Percentiles rank a stretch among this genome's conserved stretches.
These are phyloP conservation scores for Phytophthora nicotianae DNA, from an alignment of 352 stramenopile genomes.

Conservation along the genomic window DNA sequence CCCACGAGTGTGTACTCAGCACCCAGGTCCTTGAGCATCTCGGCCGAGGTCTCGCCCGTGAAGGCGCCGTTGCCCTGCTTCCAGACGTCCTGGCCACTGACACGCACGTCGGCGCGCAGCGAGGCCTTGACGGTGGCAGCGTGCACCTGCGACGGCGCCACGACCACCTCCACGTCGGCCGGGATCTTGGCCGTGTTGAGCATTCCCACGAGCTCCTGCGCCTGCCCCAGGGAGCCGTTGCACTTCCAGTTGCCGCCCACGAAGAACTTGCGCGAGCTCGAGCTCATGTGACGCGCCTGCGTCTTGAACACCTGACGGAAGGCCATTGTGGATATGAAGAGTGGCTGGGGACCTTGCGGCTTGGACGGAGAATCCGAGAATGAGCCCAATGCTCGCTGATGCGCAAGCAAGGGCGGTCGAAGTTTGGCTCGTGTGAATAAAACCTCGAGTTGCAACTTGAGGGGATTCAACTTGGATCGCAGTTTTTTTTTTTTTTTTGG, in stretches of 20 bases:
- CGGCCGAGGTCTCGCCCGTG: constrained; percentile 97
- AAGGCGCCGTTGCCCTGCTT: constrained; percentile 94
- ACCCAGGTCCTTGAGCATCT: constrained; percentile 97
- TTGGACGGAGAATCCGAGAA: constrained; percentile 55
- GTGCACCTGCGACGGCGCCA: constrained; percentile 96
- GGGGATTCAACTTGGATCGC: too few relatives aligned
- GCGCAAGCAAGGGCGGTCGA: not conserved
- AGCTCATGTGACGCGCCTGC: constrained; percentile 69
- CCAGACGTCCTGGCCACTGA: constrained; percentile 96
- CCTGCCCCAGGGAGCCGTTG: constrained; percentile 79
- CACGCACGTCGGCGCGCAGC: constrained; percentile 69
- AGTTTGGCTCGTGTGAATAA: constrained; percentile 10
- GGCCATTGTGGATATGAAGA: constrained; percentile 37
- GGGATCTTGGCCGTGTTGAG: constrained; percentile 89
- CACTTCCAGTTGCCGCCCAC: constrained; percentile 99
- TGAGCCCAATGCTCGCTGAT: constrained; percentile 21
- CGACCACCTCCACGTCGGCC: constrained; percentile 94
- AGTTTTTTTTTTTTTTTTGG: too few relatives aligned
- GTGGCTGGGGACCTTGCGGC: constrained; percentile 27
- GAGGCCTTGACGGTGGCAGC: constrained; percentile 61
- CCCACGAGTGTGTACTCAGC: constrained; percentile 96
- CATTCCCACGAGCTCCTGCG: constrained; percentile 71
- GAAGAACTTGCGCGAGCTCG: constrained; percentile 95
- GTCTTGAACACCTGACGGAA: constrained; percentile 52
- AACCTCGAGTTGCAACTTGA: constrained; percentile 24